Evolutionary conservation across 208 protist genomes (phyloP).

Genomic region (Entamoeba moshkovskii): DNA sequence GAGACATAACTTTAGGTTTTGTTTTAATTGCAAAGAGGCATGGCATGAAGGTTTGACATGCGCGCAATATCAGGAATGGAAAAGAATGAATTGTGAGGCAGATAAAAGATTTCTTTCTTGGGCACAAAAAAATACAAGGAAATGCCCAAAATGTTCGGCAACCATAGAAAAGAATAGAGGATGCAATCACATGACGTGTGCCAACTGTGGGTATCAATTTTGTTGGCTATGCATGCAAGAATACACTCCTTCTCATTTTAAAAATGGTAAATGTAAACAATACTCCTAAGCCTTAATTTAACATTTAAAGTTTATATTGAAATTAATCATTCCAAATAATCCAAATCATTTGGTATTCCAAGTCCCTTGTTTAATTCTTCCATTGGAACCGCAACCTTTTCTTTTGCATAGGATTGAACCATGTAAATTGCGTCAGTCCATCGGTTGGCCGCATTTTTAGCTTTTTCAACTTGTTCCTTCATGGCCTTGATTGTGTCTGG

Average conservation of each 20-base stretch:
- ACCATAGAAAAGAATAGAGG: constrained; percentile 17
- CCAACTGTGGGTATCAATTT: background rate
- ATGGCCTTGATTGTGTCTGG: constrained; percentile 4
- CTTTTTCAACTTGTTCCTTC: background rate
- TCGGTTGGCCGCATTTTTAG: constrained; percentile 15
- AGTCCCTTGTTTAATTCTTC: background rate
- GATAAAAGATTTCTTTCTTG: background rate
- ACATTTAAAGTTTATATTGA: background rate
- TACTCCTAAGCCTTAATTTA: background rate
- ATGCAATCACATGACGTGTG: constrained; percentile 14
- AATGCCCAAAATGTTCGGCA: constrained; percentile 4
- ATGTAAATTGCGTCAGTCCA: constrained; percentile 18
- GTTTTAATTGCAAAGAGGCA: background rate
- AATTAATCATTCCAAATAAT: constrained; percentile 16
- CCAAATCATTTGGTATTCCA: constrained; percentile 18
- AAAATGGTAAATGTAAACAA: background rate
- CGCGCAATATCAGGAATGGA: background rate
- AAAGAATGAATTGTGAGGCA: background rate
- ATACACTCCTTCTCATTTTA: background rate
- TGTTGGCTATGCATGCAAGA: constrained; percentile 3
- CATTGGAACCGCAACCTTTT: background rate
- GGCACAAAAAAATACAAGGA: background rate
- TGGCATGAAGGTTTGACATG: constrained; percentile 2
- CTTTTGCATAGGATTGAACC: background rate
- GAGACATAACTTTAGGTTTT: background rate